phyloP scores from a whole-genome alignment of 140 eudicot species.

The Ambrosia hybrid region DNA sequence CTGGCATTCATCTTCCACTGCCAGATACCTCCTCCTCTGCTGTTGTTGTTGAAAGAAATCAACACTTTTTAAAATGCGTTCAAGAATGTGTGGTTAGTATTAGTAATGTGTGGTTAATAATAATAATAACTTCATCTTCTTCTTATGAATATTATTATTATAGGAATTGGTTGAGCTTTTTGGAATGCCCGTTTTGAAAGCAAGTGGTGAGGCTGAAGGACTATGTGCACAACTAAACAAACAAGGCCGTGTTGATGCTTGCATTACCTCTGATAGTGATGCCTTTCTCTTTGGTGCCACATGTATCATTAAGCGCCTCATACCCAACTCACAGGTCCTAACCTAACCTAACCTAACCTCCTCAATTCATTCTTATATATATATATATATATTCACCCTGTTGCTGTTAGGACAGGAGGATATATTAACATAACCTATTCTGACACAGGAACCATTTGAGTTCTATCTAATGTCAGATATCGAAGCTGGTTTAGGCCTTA shows the following conservation, averaged over 20 bases:
- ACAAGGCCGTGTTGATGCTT: constrained; percentile 85
- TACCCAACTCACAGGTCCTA: constrained; percentile 41
- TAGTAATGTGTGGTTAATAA: no score
- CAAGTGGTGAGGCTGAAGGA: constrained; percentile 91
- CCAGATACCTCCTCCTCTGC: constrained; percentile 43
- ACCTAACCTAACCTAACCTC: no score
- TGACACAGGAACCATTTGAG: constrained; percentile 64
- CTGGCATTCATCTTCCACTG: constrained; percentile 62
- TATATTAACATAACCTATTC: no score
- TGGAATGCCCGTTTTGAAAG: constrained; percentile 85
- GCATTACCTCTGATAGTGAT: constrained; percentile 94
- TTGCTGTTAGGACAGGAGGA: no score
- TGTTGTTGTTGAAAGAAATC: constrained; percentile 58
- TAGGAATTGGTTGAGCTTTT: constrained; percentile 81
- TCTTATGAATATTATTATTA: no score
- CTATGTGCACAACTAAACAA: constrained; percentile 87
- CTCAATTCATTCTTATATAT: no score
- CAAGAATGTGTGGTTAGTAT: constrained; percentile 80
- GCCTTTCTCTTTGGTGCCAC: constrained; percentile 86
- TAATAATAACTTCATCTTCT: no score
- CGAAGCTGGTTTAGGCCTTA: constrained; percentile 79
- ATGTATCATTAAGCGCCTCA: constrained; percentile 65
- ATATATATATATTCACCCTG: no score
- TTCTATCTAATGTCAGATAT: constrained; percentile 82
- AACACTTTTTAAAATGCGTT: constrained; percentile 55